Evolutionary conservation across 2,329 filamentous ascomycete genomes (phyloP).

Genomic region (Fusarium paranaense): DNA sequence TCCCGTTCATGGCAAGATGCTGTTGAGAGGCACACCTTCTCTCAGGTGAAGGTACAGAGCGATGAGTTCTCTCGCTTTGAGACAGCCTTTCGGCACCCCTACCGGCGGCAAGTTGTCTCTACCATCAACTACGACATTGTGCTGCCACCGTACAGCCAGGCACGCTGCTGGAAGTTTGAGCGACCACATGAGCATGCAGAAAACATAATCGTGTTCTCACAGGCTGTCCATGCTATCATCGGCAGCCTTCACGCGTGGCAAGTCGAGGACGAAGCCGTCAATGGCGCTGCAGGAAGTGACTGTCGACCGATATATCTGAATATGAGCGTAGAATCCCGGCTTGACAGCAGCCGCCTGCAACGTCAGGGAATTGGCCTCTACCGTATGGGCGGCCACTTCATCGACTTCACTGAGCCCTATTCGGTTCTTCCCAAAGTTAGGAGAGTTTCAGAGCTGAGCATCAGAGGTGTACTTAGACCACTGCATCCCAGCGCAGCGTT

Average conservation of each 20-base stretch:
- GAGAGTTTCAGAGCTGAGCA: not conserved
- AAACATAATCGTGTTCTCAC: not conserved
- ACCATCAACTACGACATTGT: not conserved
- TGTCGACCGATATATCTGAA: not conserved
- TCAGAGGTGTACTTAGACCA: not conserved
- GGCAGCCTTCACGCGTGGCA: not conserved
- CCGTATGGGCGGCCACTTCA: not conserved
- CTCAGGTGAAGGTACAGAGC: not conserved
- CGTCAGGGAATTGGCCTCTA: not conserved
- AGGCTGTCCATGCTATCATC: slow-evolving; percentile 1
- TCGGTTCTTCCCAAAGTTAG: not conserved
- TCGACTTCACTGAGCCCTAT: not conserved
- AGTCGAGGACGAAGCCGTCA: not conserved
- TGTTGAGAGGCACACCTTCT: not conserved
- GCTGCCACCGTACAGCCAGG: not conserved
- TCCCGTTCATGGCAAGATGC: slow-evolving; percentile 4
- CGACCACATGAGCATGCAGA: slow-evolving; percentile 3
- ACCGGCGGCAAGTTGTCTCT: not conserved
- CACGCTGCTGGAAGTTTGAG: slow-evolving; percentile 12
- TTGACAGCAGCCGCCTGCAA: not conserved
- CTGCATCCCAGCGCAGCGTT: not conserved
- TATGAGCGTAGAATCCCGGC: not conserved
- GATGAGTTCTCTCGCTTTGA: not conserved
- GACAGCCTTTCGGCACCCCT: not conserved
- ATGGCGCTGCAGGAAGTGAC: not conserved